These are phyloP conservation scores for Carex scoparia DNA, from an alignment of 176 grass and related monocot species.

Conservation along the genomic window DNA sequence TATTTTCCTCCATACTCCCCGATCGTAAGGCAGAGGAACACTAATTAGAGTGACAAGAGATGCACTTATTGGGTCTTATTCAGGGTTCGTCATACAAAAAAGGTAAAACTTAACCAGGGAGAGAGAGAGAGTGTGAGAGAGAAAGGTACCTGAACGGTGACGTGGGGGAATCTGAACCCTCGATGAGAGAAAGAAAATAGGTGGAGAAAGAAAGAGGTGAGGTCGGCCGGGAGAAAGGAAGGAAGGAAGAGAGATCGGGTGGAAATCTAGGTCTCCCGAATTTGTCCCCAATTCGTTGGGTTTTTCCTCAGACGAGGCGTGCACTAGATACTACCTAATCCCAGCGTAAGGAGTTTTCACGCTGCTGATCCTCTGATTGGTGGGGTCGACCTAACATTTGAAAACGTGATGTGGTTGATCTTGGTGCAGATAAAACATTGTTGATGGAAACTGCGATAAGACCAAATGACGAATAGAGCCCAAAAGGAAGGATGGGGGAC, in stretches of 20 bases:
- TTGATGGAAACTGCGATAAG: background rate
- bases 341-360: background rate
- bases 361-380: background rate
- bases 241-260: constrained; percentile 1
- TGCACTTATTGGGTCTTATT: background rate
- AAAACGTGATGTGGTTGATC: background rate
- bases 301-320: background rate
- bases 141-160: background rate
- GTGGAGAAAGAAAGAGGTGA: constrained; percentile 15
- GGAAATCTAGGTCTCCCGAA: constrained; percentile 24
- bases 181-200: constrained; percentile 8
- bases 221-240: constrained; percentile 22
- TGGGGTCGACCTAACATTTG: background rate
- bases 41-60: background rate
- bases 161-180: background rate
- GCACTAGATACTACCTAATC: background rate
- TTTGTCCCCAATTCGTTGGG: constrained; percentile 17
- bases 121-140: background rate
- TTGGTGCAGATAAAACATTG: background rate
- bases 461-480: background rate
- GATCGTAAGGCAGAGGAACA: background rate
- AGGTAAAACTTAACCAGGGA: background rate
- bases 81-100: background rate
- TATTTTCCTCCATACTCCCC: background rate
- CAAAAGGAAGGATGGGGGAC: background rate